Percentiles rank a stretch among this genome's conserved stretches.
phyloP scores from a whole-genome alignment of 306 rosid genomes.

The Pterocarpus santalinus region DNA sequence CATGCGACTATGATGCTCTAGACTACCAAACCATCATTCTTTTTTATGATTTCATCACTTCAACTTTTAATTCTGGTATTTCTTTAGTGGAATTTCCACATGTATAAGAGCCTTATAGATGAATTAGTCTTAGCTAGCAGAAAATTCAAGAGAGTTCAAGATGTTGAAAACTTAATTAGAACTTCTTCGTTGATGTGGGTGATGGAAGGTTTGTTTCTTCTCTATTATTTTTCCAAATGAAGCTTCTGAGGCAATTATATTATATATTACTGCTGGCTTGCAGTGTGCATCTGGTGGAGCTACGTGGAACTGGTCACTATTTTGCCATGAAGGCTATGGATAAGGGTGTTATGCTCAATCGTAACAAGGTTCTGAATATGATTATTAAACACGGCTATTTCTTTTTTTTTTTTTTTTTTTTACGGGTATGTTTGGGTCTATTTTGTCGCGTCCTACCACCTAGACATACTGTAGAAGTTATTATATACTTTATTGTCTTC shows the following conservation, averaged over 20 bases:
- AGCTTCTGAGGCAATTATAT: slow-evolving; percentile 23
- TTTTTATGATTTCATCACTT: background rate
- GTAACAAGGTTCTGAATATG: slow-evolving; percentile 77
- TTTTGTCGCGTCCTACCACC: slow-evolving; percentile 1
- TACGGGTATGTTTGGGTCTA: background rate
- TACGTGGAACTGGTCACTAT: slow-evolving; percentile 71
- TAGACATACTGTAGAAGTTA: background rate
- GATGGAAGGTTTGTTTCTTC: background rate
- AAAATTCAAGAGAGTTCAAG: slow-evolving; percentile 16
- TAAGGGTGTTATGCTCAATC: slow-evolving; percentile 86
- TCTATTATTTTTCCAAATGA: background rate
- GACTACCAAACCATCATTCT: background rate
- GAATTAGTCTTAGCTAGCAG: background rate
- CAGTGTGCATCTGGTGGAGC: slow-evolving; percentile 96
- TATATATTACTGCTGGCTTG: slow-evolving; percentile 33
- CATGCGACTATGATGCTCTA: background rate
- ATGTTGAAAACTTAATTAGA: slow-evolving; percentile 6
- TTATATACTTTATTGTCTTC: background rate
- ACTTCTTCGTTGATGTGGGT: slow-evolving; percentile 3
- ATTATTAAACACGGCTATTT: background rate
- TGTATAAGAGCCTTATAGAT: background rate
- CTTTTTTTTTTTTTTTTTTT: background rate
- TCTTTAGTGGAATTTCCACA: too few relatives aligned
- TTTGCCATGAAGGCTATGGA: slow-evolving; percentile 99
- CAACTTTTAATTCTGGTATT: background rate